A percentile compares a stretch with the other conserved stretches of the same genome.
phyloP scores from a whole-genome alignment of 163 green algal species.

The Trebouxiophyceae sp. region DNA sequence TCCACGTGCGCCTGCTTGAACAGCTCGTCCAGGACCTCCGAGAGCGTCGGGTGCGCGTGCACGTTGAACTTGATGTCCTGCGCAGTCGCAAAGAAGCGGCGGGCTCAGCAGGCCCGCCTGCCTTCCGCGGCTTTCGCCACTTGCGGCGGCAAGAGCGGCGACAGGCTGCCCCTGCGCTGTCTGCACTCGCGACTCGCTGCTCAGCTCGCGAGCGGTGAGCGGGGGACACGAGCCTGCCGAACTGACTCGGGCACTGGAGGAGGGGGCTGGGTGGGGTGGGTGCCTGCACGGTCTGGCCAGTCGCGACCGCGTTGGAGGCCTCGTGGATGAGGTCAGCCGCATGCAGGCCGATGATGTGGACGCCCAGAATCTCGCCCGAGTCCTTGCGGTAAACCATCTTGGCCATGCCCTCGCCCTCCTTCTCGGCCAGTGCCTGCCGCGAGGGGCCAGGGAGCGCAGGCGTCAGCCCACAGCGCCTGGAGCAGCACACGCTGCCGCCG shows the following conservation, averaged over 20 bases:
- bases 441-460: too few relatives aligned
- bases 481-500: too few relatives aligned
- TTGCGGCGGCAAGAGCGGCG: too few relatives aligned
- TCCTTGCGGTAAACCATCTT: constrained; percentile 98
- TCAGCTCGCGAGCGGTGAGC: too few relatives aligned
- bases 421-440: constrained; percentile 78
- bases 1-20: constrained; percentile 79
- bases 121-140: too few relatives aligned
- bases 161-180: too few relatives aligned
- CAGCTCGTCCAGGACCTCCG: constrained; percentile 84
- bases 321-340: constrained; percentile 99
- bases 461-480: too few relatives aligned
- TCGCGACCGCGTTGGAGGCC: constrained; percentile 94
- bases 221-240: too few relatives aligned
- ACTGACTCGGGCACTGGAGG: too few relatives aligned
- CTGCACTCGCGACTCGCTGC: too few relatives aligned
- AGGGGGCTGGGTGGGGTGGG: not conserved
- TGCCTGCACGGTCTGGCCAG: constrained; percentile 69
- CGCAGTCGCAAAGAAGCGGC: not conserved
- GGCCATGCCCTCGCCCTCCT: constrained; percentile 94
- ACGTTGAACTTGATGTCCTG: constrained; percentile 97
- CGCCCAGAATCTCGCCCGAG: constrained; percentile 95
- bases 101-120: not conserved
- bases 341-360: constrained; percentile 98
- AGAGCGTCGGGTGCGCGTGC: constrained; percentile 95